A percentile compares a stretch with the other conserved stretches of the same genome.
These are phyloP conservation scores for Prunus fruticosa DNA, from an alignment of 306 rosid species.

Conservation along the genomic window DNA sequence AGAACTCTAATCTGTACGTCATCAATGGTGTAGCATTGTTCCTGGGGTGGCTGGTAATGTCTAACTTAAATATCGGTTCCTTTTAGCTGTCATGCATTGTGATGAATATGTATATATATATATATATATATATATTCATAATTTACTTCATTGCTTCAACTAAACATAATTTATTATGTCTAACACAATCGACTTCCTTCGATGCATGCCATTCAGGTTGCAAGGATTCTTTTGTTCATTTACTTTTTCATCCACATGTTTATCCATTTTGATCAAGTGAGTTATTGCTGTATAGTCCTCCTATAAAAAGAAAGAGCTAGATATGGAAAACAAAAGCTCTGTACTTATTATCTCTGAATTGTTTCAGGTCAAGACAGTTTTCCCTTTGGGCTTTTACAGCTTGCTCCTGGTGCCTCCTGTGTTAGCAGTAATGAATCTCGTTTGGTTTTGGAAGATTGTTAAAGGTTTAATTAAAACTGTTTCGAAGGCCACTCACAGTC, in stretches of 20 bases:
- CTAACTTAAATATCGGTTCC: constrained; percentile 21
- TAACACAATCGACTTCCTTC: neutral
- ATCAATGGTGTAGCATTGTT: constrained; percentile 78
- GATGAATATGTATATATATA: neutral
- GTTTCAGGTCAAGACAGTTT: constrained; percentile 60
- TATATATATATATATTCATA: neutral
- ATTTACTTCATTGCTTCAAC: neutral
- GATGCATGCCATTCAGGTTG: constrained; percentile 50
- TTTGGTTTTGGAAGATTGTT: constrained; percentile 94
- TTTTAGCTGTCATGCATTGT: constrained; percentile 5
- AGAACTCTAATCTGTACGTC: constrained; percentile 59
- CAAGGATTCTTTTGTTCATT: constrained; percentile 75
- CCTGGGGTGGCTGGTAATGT: constrained; percentile 95
- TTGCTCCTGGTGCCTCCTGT: constrained; percentile 57
- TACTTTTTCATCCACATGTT: constrained; percentile 68
- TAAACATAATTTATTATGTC: neutral
- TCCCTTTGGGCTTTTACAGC: constrained; percentile 71
- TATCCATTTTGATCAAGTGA: constrained; percentile 75
- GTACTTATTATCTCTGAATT: neutral
- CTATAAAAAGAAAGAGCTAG: neutral
- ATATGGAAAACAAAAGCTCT: neutral
- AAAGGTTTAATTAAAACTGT: constrained; percentile 80
- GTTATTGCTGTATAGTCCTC: constrained; percentile 23
- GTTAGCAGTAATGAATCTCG: constrained; percentile 57
- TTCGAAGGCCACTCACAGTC: constrained; percentile 54